Evolutionary conservation across 768 basidiomycete species (phyloP), one percentile per base, ranked within the genome.

Genomic region (Agaricus sinodeliciosus): DNA sequence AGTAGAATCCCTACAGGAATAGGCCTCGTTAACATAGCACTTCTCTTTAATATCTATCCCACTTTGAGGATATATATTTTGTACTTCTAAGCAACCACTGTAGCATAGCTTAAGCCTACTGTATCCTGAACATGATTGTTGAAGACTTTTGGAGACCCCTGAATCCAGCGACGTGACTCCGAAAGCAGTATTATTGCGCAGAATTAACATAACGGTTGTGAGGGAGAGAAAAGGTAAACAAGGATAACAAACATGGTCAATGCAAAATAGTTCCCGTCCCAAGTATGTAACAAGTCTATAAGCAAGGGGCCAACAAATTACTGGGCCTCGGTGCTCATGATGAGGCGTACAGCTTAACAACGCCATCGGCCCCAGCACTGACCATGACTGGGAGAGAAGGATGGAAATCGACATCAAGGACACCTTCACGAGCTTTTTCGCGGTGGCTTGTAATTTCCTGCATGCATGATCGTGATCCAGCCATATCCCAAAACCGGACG

Each of bases 311-410:
- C 43, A 51, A 47, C 54, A 55, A 51, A 56, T 27, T 48, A 37
- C 45, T 54, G 45, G 48, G 47, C 41, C 28, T 36, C 44, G 55
- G 57, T 57, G 56, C 69, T 75, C 76, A 90, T 70, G 87, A 91
- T 62, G 87, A 88, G 56, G 89, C 87, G 66, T 90, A 96, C 25
- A 97, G 74, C 68, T 92, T 92, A 55, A 97, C 84, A 42, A 92
- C 86, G 25, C 94, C 94, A 69, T 97, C 95, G 11, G 92, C 91
- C n/a, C 95, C 95, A 16, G 90, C 90, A 65, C 90, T 95, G 13
- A 87, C 91, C 78, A 96, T 82, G 63, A 94, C 82, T 26, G 89
- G 87, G 52, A 94, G 67, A 55, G 85, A 79, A 11, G 86, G 82
- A 64, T 92, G 89, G 70, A 89, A 89, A 57, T 87, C 84, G 11